Percentiles rank a stretch among this genome's conserved stretches.
Evolutionary conservation across 2,329 filamentous ascomycete genomes (phyloP).

Genomic region (Tetracladium maxilliforme): DNA sequence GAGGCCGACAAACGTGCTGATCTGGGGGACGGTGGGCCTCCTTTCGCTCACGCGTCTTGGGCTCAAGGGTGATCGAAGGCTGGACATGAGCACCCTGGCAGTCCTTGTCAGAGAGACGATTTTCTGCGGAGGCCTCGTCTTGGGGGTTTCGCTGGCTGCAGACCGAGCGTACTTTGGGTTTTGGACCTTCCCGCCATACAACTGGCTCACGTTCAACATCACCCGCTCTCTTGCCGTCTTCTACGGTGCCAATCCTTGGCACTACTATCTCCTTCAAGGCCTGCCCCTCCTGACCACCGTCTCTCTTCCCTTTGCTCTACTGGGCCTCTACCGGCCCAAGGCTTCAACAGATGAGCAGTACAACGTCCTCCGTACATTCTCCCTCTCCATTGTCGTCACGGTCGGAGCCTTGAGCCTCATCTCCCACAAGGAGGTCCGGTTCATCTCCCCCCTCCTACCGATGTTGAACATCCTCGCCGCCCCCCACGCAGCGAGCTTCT

Average conservation of each 20-base stretch:
- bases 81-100: slow-evolving; percentile 24
- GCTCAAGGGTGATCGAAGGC: slow-evolving; percentile 20
- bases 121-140: slow-evolving; percentile 44
- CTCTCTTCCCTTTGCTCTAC: slow-evolving; percentile 59
- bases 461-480: slow-evolving; percentile 72
- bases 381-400: slow-evolving; percentile 43
- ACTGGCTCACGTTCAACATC: slow-evolving; percentile 85
- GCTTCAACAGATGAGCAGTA: slow-evolving; percentile 16
- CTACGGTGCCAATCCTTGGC: slow-evolving; percentile 79
- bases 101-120: slow-evolving; percentile 47
- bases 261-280: slow-evolving; percentile 88
- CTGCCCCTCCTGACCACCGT: slow-evolving; percentile 78
- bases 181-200: slow-evolving; percentile 80
- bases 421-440: slow-evolving; percentile 92
- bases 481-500: slow-evolving; percentile 49
- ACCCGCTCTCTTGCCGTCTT: slow-evolving; percentile 78
- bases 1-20: slow-evolving; percentile 75
- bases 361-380: slow-evolving; percentile 36
- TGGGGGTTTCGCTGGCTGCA: slow-evolving; percentile 47
- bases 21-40: slow-evolving; percentile 60
- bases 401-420: slow-evolving; percentile 57
- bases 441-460: slow-evolving; percentile 85
- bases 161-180: slow-evolving; percentile 70
- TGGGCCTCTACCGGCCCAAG: slow-evolving; percentile 38
- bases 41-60: slow-evolving; percentile 31